Evolutionary conservation across 306 rosid genomes (phyloP).

Genomic region (Quercus aquifolioides): DNA sequence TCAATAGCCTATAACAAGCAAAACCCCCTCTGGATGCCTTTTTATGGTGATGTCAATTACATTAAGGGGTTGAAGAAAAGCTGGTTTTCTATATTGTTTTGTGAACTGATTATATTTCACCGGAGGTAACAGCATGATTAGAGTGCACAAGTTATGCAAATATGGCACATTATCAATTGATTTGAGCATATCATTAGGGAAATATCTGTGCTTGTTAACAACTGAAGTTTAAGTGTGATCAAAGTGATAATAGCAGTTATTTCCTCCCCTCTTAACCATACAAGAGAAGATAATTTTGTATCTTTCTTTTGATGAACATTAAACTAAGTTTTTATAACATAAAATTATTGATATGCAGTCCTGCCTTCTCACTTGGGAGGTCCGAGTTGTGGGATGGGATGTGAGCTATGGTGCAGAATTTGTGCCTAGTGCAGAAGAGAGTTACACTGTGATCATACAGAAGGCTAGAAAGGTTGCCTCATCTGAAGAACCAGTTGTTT

Average conservation of each 20-base stretch:
- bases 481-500: constrained; percentile 47
- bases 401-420: constrained; percentile 71
- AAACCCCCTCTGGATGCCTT: too few relatives aligned
- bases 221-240: too few relatives aligned
- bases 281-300: not conserved
- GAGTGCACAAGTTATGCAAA: not conserved
- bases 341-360: constrained; percentile 26
- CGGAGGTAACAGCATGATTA: too few relatives aligned
- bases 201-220: not conserved
- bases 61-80: too few relatives aligned
- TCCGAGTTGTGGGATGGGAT: constrained; percentile 75
- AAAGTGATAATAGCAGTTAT: too few relatives aligned
- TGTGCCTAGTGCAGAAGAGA: constrained; percentile 57
- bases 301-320: not conserved
- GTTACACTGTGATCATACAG: constrained; percentile 64
- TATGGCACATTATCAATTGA: not conserved
- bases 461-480: constrained; percentile 52
- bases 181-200: not conserved
- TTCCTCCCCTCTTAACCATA: too few relatives aligned
- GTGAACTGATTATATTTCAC: too few relatives aligned
- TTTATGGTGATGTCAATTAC: too few relatives aligned
- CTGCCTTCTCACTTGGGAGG: constrained; percentile 53
- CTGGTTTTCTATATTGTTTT: too few relatives aligned
- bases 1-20: too few relatives aligned
- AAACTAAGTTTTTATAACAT: constrained; percentile 14